Percentiles rank a stretch among this genome's conserved stretches.
Conservation (phyloP, 371 early-diverging fungal species). For the Mucor mucedo region DNA sequence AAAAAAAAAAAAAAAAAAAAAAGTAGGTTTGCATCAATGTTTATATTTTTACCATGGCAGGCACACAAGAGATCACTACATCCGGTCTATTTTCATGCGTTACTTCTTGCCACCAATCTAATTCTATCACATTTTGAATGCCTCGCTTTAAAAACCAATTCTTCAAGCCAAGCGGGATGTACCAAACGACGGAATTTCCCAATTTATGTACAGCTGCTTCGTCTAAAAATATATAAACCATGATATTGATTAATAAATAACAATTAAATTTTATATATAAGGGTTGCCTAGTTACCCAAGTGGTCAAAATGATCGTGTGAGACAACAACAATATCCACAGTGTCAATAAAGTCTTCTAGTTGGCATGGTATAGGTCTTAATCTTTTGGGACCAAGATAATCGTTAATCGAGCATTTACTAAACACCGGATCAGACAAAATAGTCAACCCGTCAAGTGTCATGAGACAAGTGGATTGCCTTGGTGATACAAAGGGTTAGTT, state of each 20-base stretch:
- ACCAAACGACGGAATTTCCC: conserved; percentile 63
- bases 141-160: conserved; percentile 56
- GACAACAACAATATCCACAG: conserved; percentile 63
- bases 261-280: not conserved
- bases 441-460: conserved; percentile 63
- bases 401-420: conserved; percentile 39
- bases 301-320: conserved; percentile 70
- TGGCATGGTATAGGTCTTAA: conserved; percentile 61
- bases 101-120: conserved; percentile 72
- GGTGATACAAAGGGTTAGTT: not conserved
- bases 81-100: conserved; percentile 41
- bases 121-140: conserved; percentile 55
- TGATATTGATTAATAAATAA: not conserved
- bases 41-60: conserved; percentile 43
- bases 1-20: not conserved
- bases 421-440: conserved; percentile 72
- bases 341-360: conserved; percentile 50
- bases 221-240: conserved; percentile 30
- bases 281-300: conserved; percentile 38
- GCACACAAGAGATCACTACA: conserved; percentile 58
- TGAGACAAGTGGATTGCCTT: conserved; percentile 68
- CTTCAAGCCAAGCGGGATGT: conserved; percentile 61
- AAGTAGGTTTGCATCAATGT: conserved; percentile 2
- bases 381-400: conserved; percentile 60
- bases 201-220: conserved; percentile 53